phyloP scores from a whole-genome alignment of 2,329 filamentous ascomycete genomes.

The Penicillium corylophilum region DNA sequence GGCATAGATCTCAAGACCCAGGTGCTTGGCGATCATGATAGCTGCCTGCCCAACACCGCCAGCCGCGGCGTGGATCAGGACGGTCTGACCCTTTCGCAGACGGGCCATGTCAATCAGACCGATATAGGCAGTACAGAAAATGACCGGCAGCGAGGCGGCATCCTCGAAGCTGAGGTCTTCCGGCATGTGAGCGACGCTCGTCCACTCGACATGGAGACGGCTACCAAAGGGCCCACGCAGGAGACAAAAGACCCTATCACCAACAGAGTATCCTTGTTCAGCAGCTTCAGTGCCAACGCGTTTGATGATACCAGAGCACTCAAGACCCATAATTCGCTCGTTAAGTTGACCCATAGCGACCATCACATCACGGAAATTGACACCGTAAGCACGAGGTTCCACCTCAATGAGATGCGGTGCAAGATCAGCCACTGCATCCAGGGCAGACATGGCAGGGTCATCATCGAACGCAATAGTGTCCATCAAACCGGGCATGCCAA shows the following conservation, averaged over 20 bases:
- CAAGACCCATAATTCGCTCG: slow-evolving; percentile 22
- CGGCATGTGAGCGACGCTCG: slow-evolving; percentile 6
- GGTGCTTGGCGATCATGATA: slow-evolving; percentile 15
- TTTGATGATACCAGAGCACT: slow-evolving; percentile 28
- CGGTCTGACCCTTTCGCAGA: slow-evolving; percentile 5
- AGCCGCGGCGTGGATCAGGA: slow-evolving; percentile 24
- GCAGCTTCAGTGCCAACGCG: slow-evolving; percentile 8
- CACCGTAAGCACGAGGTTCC: slow-evolving; percentile 25
- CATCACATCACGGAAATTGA: slow-evolving; percentile 28
- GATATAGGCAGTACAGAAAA: slow-evolving; percentile 13
- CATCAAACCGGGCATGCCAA: background rate
- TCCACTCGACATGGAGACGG: background rate
- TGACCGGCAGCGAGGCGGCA: slow-evolving; percentile 12
- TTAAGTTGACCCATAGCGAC: background rate
- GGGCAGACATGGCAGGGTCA: background rate
- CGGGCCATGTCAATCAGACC: background rate
- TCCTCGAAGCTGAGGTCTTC: slow-evolving; percentile 10
- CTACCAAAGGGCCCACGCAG: slow-evolving; percentile 15
- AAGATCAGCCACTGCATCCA: background rate
- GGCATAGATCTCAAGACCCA: slow-evolving; percentile 21
- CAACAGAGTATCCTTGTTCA: slow-evolving; percentile 6
- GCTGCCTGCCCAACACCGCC: slow-evolving; percentile 24
- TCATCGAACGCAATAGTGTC: slow-evolving; percentile 3
- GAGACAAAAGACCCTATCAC: slow-evolving; percentile 17
- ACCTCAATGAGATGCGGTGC: slow-evolving; percentile 25